Evolutionary conservation across 148 eudicot genomes (phyloP), one percentile per base, ranked within the genome.

Genomic region (Camellia sinensis): DNA sequence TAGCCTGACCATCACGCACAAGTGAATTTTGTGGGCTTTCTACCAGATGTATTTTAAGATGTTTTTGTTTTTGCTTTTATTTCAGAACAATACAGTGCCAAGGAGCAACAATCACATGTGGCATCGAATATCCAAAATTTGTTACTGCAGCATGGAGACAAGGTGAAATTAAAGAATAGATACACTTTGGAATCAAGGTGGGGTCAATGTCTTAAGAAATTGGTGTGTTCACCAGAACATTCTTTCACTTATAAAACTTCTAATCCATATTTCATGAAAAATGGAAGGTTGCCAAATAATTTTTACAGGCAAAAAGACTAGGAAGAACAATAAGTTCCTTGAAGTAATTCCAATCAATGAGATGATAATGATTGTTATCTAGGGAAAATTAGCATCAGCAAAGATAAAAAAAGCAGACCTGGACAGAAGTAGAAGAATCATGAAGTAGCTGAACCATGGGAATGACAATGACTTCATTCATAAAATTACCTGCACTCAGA

Each of bases 401-500:
- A 50, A 73, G 67, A 13, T 45, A 21, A 72, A 68, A 68, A 71
- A 67, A 53, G 53, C 43, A 73, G 86, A 97, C 99, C 98, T 94
- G 99, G 74, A 91, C 97, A 80, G 87, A 79, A 77, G 78, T 78
- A 81, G 89, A 89, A 82, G 86, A 79, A 67, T 91, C 95, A 80
- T 78, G 77, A 72, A 97, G 79, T 71, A 94, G 95, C 80, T 89
- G 89, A 75, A 97, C 83, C 88, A 97, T 83, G 18, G 92, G 94
- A 80, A 61, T 67, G 70, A 89, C 64, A 72, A 90, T 73, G 22
- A 67, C 67, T 84, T 94, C 95, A 70, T 87, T 91, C 94, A 89
- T 87, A 84, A 94, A 94, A 40, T 67, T 73, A 84, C 99, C 98
- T 91, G 95, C 98, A 94, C 99, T 90, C 75, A 97, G 82, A 88